Percentiles rank a stretch among this genome's conserved stretches.
These are phyloP conservation scores for Suillus variegatus DNA, from an alignment of 768 basidiomycete species.

Conservation along the genomic window DNA sequence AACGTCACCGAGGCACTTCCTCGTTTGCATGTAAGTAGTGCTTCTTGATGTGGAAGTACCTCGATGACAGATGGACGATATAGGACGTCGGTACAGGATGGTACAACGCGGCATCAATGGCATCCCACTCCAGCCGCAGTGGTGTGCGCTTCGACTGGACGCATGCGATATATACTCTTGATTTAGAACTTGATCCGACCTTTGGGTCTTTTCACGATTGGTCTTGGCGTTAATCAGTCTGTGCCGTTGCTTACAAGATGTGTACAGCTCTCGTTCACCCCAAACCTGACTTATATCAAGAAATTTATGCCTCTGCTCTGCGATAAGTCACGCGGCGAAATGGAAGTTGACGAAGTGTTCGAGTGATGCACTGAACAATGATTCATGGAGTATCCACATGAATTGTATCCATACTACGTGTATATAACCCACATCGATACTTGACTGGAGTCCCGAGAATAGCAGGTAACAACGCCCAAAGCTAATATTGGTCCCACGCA, in stretches of 20 bases:
- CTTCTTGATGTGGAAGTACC: slow-evolving; percentile 21
- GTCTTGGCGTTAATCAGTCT: not conserved
- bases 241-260: not conserved
- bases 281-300: not conserved
- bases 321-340: no score
- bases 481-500: no score
- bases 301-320: no score
- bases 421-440: not conserved
- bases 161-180: slow-evolving; percentile 48
- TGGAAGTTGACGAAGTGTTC: no score
- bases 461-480: not conserved
- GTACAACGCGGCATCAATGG: slow-evolving; percentile 61
- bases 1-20: slow-evolving; percentile 52
- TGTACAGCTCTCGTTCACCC: not conserved
- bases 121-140: slow-evolving; percentile 65
- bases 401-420: no score
- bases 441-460: not conserved
- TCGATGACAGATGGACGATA: no score
- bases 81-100: slow-evolving; percentile 54
- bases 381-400: not conserved
- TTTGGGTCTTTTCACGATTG: not conserved
- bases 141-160: slow-evolving; percentile 68
- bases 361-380: not conserved
- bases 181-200: not conserved
- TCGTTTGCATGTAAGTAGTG: slow-evolving; percentile 53